phyloP scores from a whole-genome alignment of 192 early-diverging fungal species.

The Phlyctochytrium planicorne region DNA sequence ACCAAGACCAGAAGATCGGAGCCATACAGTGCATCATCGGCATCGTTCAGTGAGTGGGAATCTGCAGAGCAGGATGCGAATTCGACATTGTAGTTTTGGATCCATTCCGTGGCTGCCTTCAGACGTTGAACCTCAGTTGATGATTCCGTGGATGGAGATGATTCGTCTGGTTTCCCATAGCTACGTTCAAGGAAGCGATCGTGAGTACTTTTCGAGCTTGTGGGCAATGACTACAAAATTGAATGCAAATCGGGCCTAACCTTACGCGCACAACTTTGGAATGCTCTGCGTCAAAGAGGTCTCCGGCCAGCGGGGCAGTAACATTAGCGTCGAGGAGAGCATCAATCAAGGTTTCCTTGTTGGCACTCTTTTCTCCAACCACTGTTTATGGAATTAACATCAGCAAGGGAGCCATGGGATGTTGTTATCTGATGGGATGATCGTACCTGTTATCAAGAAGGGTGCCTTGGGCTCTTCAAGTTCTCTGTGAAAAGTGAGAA shows the following conservation, averaged over 20 bases:
- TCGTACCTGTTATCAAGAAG: too few species aligned
- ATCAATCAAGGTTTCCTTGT: conserved; percentile 26
- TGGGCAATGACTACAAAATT: too few species aligned
- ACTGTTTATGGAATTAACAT: too few species aligned
- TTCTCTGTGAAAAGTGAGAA: too few species aligned
- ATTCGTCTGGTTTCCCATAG: conserved; percentile 1
- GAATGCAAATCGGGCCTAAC: conserved; percentile 10
- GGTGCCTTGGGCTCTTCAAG: too few species aligned
- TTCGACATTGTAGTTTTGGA: conserved; percentile 9
- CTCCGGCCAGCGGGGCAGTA: conserved; percentile 4
- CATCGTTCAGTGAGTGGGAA: not conserved
- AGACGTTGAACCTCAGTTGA: not conserved
- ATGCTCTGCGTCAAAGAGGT: not conserved
- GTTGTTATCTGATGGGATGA: too few species aligned
- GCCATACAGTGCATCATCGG: conserved; percentile 21
- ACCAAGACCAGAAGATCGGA: conserved; percentile 40
- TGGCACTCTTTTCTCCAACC: conserved; percentile 18
- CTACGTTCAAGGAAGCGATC: not conserved
- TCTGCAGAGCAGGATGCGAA: not conserved
- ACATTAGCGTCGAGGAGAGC: conserved; percentile 23
- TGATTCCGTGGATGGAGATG: not conserved
- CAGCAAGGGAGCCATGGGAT: too few species aligned
- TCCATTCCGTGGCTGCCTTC: not conserved
- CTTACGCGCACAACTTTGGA: not conserved
- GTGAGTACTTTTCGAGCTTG: too few species aligned